Evolutionary conservation across 2,329 filamentous ascomycete genomes (phyloP).

Genomic region (Sphaerostilbella broomeana): DNA sequence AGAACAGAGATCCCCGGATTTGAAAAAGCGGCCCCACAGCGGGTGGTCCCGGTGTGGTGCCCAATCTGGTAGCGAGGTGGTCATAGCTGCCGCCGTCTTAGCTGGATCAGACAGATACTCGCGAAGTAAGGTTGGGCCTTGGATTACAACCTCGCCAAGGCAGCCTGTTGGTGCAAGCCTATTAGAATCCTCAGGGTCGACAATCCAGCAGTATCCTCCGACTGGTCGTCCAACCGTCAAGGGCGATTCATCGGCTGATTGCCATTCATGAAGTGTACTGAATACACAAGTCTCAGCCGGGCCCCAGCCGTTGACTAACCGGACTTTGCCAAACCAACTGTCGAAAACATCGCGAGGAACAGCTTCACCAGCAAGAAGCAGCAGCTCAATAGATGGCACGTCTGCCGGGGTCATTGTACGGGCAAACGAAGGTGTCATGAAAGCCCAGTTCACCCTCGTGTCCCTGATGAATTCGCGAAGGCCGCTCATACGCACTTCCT

Average conservation of each 20-base stretch:
- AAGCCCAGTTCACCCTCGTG: conserved; percentile 1
- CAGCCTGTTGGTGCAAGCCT: conserved; percentile 3
- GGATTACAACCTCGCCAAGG: conserved; percentile 7
- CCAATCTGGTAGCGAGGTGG: conserved; percentile 1
- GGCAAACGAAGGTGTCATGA: conserved; percentile 15
- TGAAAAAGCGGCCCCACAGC: conserved; percentile 7
- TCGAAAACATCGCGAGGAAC: conserved; percentile 10
- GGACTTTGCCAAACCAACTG: conserved; percentile 5
- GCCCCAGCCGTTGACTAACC: not conserved
- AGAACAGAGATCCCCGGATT: conserved; percentile 3
- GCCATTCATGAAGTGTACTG: conserved; percentile 2
- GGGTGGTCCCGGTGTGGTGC: not conserved
- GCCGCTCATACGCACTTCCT: conserved; percentile 5
- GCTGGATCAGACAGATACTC: conserved; percentile 20
- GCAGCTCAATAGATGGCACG: conserved; percentile 9
- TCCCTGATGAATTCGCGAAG: conserved; percentile 11
- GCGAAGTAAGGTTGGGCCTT: conserved; percentile 3
- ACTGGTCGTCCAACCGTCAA: conserved; percentile 8
- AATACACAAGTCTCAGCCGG: conserved; percentile 1
- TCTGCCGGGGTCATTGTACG: conserved; percentile 11
- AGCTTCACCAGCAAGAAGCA: conserved; percentile 14
- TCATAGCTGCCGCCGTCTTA: not conserved
- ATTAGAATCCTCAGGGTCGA: conserved; percentile 3
- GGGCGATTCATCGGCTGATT: conserved; percentile 3
- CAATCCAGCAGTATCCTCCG: conserved; percentile 7